These are phyloP conservation scores for Extremus antarcticus DNA, from an alignment of 495 filamentous ascomycete genomes.

Conservation along the genomic window DNA sequence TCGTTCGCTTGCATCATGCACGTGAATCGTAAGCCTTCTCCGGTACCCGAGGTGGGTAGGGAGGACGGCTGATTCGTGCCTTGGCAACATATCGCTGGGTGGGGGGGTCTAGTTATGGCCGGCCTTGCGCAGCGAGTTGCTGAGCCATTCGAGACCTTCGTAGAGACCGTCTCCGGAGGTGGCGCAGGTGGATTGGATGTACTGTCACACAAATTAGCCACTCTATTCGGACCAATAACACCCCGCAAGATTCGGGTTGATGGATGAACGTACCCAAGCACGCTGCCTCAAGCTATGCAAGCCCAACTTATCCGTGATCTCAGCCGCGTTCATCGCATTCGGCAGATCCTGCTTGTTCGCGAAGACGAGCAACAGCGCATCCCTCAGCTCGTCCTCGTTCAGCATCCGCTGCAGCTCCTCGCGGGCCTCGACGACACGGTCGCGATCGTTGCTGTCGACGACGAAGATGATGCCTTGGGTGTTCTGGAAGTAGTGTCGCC, in stretches of 20 bases:
- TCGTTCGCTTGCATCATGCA: neutral
- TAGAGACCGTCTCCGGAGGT: slow-evolving; percentile 99
- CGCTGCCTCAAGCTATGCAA: slow-evolving; percentile 96
- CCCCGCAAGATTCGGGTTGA: neutral
- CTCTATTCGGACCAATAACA: neutral
- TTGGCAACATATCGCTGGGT: slow-evolving; percentile 1
- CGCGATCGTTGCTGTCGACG: slow-evolving; percentile 98
- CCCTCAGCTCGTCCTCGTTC: slow-evolving; percentile 98
- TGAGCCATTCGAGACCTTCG: slow-evolving; percentile 99
- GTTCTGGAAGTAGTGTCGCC: slow-evolving; percentile 99
- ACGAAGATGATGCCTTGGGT: slow-evolving; percentile 99
- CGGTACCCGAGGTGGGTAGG: too few species aligned
- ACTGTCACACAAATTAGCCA: slow-evolving; percentile 42
- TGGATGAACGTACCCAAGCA: slow-evolving; percentile 71
- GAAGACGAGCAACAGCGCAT: slow-evolving; percentile 95
- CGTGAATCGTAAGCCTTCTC: neutral
- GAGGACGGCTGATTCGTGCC: neutral
- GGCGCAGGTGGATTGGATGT: slow-evolving; percentile 99
- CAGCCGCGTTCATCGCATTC: slow-evolving; percentile 99
- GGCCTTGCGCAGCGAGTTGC: slow-evolving; percentile 85
- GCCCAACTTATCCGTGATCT: slow-evolving; percentile 99
- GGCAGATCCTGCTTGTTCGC: slow-evolving; percentile 99
- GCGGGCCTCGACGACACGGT: slow-evolving; percentile 96
- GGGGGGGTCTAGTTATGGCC: slow-evolving; percentile 54
- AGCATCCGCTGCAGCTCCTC: slow-evolving; percentile 99